Evolutionary conservation across 306 rosid genomes (phyloP), one percentile per base, ranked within the genome.

Genomic region (Lathyrus oleraceus): DNA sequence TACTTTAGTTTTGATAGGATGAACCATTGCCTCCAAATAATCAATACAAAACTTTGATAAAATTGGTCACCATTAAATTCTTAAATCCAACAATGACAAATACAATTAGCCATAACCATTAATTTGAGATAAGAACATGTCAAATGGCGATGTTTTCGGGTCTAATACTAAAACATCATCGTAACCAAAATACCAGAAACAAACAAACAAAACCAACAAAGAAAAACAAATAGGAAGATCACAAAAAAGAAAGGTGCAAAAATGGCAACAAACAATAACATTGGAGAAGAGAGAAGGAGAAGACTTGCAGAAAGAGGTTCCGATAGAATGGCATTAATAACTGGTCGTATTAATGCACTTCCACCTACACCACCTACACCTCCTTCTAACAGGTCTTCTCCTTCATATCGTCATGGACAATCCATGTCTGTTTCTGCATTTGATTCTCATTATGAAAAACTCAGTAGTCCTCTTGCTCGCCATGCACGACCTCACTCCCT

Each of bases 271-370:
- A 74, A 65, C 71, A 39, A 27, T 44, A 56, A 4, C 10, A 4
- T 0, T 27, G 86, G 60, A 45, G 75, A 67, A 0, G 82, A 67
- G 9, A 81, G 95, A 79, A 83, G 96, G 52, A 80, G 84, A 69
- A 68, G 85, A 74, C 79, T 92, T 5, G 42, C 57, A 14, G 89
- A 85, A 61, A 78, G 85, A 58, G 95, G 86, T 4, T 68, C 84
- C 0, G 92, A 92, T 80, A 87, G 98, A 2, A 69, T 92, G 88
- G 91, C 92, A 17, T 63, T 85, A 8, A 87, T 87, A 23, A 87
- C 86, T 2, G 92, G 96, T 56, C 69, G 78, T 25, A 70, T 89
- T 65, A 67, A 30, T 8, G 45, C 53, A 32, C 86, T 85, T 44
- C 85, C 86, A 38, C 81, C 85, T 0, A 39, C 83, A 1, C 85